Evolutionary conservation across 2,329 filamentous ascomycete species (phyloP).

Genomic region (Xylaria sp.): DNA sequence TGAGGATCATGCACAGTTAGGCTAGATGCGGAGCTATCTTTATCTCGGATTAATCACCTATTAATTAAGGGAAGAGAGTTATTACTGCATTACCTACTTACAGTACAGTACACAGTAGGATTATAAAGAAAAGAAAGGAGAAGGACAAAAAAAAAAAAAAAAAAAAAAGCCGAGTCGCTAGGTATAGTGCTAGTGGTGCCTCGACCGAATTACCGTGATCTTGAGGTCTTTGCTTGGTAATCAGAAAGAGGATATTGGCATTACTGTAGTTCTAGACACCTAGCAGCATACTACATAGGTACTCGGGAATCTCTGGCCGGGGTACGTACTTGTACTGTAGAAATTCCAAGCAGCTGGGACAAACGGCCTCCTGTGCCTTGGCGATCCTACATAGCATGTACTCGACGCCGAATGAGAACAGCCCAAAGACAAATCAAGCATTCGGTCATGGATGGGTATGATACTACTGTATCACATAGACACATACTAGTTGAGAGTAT

Average conservation of each 20-base stretch:
- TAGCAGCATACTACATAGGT: too few relatives aligned
- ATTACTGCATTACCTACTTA: too few relatives aligned
- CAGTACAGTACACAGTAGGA: too few relatives aligned
- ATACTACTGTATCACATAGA: too few relatives aligned
- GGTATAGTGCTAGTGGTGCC: neutral
- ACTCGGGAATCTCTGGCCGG: neutral
- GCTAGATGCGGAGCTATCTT: too few relatives aligned
- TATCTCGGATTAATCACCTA: too few relatives aligned
- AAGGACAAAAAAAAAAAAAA: neutral
- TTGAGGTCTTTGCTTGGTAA: slow-evolving; percentile 11
- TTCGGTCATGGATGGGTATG: too few relatives aligned
- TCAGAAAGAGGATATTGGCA: neutral
- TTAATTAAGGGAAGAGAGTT: too few relatives aligned
- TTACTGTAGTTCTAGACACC: too few relatives aligned
- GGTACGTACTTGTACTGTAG: neutral
- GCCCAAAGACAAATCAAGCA: neutral
- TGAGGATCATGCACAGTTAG: neutral
- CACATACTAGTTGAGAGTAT: too few relatives aligned
- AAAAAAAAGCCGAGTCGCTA: neutral
- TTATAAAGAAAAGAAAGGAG: too few relatives aligned
- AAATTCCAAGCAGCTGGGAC: neutral
- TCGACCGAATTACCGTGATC: neutral
- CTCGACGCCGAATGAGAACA: neutral
- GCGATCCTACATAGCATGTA: neutral
- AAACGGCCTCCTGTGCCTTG: neutral